phyloP scores from a whole-genome alignment of 768 basidiomycete species.

The Lactifluus pinguis region DNA sequence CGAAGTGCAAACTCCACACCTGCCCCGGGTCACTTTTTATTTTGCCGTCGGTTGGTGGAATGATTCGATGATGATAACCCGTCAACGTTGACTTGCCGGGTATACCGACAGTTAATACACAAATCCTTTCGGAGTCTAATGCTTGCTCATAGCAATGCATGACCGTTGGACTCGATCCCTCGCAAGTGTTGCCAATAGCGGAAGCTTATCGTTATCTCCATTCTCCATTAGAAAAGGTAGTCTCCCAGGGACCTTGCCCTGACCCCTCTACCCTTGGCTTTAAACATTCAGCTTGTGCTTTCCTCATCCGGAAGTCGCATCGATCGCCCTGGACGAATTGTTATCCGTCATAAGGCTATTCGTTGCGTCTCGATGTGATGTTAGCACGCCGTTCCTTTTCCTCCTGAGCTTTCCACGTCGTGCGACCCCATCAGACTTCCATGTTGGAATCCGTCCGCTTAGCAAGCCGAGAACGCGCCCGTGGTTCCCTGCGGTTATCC shows the following conservation, averaged over 20 bases:
- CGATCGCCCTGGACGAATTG: background rate
- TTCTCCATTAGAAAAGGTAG: slow-evolving; percentile 35
- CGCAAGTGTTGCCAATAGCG: background rate
- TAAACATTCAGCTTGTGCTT: background rate
- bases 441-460: background rate
- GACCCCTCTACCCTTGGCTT: background rate
- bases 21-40: slow-evolving; percentile 24
- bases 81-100: slow-evolving; percentile 21
- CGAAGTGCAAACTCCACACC: background rate
- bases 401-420: background rate
- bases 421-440: slow-evolving; percentile 29
- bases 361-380: slow-evolving; percentile 42
- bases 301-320: background rate
- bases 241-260: slow-evolving; percentile 35
- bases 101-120: slow-evolving; percentile 24
- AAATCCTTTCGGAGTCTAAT: slow-evolving; percentile 19
- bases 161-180: slow-evolving; percentile 21
- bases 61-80: slow-evolving; percentile 50
- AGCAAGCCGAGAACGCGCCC: background rate
- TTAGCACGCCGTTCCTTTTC: background rate
- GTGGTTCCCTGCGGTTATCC: slow-evolving; percentile 36
- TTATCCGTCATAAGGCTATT: slow-evolving; percentile 30
- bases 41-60: slow-evolving; percentile 46
- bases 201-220: slow-evolving; percentile 20
- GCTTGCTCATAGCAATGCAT: slow-evolving; percentile 38